These are phyloP conservation scores for Narthecium ossifragum DNA, from an alignment of 106 monocot species.

Conservation along the genomic window DNA sequence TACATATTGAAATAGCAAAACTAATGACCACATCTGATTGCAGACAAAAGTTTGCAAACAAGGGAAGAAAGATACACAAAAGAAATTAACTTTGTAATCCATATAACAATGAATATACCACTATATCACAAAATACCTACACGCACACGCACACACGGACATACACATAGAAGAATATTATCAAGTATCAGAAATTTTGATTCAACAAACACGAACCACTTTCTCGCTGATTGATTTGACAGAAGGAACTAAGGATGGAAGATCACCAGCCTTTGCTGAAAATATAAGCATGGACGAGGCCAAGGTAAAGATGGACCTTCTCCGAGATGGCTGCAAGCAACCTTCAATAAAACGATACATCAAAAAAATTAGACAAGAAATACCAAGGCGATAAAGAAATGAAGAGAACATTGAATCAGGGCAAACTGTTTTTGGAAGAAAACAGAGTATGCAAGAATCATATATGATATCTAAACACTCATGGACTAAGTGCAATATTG, in stretches of 20 bases:
- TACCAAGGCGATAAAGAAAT: too few species aligned
- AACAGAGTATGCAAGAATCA: too few species aligned
- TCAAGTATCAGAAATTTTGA: background rate
- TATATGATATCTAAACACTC: too few species aligned
- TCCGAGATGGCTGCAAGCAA: slow-evolving; percentile 65
- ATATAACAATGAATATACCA: background rate
- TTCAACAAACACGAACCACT: slow-evolving; percentile 44
- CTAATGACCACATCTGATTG: background rate
- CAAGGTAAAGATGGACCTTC: slow-evolving; percentile 67
- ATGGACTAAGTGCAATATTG: too few species aligned
- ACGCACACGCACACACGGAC: too few species aligned
- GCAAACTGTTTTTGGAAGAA: too few species aligned
- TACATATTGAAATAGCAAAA: slow-evolving; percentile 1
- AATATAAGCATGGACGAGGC: slow-evolving; percentile 76
- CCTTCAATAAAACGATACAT: slow-evolving; percentile 40
- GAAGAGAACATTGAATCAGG: too few species aligned
- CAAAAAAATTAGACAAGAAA: too few species aligned
- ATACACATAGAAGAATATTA: background rate
- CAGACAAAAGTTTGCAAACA: background rate
- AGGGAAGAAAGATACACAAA: background rate
- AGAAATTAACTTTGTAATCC: background rate
- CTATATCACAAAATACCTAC: too few species aligned
- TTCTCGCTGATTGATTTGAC: slow-evolving; percentile 39
- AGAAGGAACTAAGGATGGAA: slow-evolving; percentile 39
- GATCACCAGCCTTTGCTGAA: slow-evolving; percentile 48